Evolutionary conservation across 1,284 basidiomycete species (phyloP), one percentile per base, ranked within the genome.

Genomic region (Sphaerobolus stellatus): DNA sequence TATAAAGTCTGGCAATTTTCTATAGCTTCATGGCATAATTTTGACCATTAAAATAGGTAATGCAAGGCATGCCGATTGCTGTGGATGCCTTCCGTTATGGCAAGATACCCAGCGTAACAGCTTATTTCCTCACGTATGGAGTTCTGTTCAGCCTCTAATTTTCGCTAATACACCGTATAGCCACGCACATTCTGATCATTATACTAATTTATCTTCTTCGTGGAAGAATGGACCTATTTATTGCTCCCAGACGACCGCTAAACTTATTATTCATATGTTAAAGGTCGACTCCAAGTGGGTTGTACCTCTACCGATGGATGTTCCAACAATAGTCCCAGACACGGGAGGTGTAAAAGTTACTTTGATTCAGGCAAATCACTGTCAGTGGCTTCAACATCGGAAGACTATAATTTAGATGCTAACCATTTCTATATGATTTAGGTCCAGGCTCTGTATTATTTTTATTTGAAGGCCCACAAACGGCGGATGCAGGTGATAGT

Each of bases 361-460:
- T 0, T 82, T 94, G 38, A 92, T 99, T n/a, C 92, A 97, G 63
- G 96, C 96, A 2, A 99, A 99, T 66, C 97, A 98, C 66, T 96
- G 94, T 84, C 46, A 40, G 78, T 66, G 18, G 9, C 22, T 24
- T n/a, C 41, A 4, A 41, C 7, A 7, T 4, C 16, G 7, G 13
- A 20, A 48, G 5, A 40, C 18, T 40, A 27, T 33, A n/a, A n/a
- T 43, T 43, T 38, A 5, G 36, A n/a, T 24, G 14, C 22, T 47
- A 16, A 45, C 13, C 25, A 43, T 28, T 4, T 8, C 50, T 11
- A 13, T 24, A 8, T 13, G 14, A 38, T n/a, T 2, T 61, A 85
- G 83, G 86, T 64, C 96, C 97, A 0, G 97, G 96, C 5, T 97
- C 94, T 0, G 92, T 87, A 54, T 75, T 99, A 7, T 98, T 98